Base-by-base conservation (phyloP, 2,329 filamentous ascomycete genomes). In the Arthrobotrys megalospora region DNA sequence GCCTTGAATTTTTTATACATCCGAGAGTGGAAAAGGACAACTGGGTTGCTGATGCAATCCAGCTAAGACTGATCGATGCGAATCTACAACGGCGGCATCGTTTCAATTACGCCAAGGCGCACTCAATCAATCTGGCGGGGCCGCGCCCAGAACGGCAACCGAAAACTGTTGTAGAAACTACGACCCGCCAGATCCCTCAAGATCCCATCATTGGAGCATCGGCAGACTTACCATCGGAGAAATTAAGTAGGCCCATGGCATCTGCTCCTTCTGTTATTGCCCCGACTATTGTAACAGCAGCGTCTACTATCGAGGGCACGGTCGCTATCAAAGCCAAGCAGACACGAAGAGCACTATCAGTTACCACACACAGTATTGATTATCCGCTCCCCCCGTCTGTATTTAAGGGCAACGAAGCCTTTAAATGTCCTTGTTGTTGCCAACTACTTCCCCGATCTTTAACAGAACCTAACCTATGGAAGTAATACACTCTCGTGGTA, bases 391-490 rank as follows among this genome's bases (percentile, higher is more conserved):
- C 69, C 16, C 69, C 69, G n/a, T 28, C 14, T 1, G 28, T 60
- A 14, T 19, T 41, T 12, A 12, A 21, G 12, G 55, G 16, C n/a
- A 34, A 50, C 12, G 48, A 21, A 0, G 50, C 58, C 43, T 73
- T 73, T 24, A 58, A 14, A 12, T 73, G 69, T 11, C 69, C 69
- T 41, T 73, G 69, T 19, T 73, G 69, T 21, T 47, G 41, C 5
- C 69, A 73, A 52, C 48, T 62, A 11, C 47, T 73, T n/a, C 69
- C 69, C 11, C 19, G 58, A 1, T 32, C 69, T 5, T 58, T 66
- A 0, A 28, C 36, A 36, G 60, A 73, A 12, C 60, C 6, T 7
- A 66, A 7, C 38, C 69, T 60, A 28, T 73, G 69, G 69, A 73
- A 73, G 69, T 73, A 73, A 45, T 41, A 8, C 36, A 12, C n/a